Conservation (phyloP, 2,329 filamentous ascomycete species). For the Decorospora gaudefroyi region DNA sequence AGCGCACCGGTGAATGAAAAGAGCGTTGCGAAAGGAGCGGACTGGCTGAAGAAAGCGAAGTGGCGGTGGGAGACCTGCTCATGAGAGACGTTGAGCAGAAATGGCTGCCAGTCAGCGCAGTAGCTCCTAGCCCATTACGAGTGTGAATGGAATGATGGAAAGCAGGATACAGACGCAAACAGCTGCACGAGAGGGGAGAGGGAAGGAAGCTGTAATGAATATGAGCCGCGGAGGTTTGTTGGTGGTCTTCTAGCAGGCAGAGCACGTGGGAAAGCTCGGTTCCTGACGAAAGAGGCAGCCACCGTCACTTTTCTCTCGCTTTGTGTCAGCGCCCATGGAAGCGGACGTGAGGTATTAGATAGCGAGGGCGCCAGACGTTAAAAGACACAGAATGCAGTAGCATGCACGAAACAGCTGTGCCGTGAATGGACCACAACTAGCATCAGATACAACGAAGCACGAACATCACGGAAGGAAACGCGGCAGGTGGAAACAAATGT, state of each 20-base stretch:
- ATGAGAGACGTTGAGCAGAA: conserved; percentile 28
- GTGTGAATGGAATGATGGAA: conserved; percentile 16
- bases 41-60: conserved; percentile 41
- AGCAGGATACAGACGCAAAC: conserved; percentile 22
- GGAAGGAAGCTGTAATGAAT: conserved; percentile 33
- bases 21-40: conserved; percentile 46
- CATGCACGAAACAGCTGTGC: not conserved
- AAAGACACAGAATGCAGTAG: not conserved
- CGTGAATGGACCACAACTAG: too few relatives aligned
- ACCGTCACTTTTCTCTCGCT: conserved; percentile 64
- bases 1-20: conserved; percentile 31
- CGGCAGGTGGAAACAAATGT: not conserved
- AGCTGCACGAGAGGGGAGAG: conserved; percentile 18
- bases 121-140: conserved; percentile 28
- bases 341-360: conserved; percentile 69
- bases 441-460: too few relatives aligned
- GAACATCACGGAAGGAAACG: not conserved
- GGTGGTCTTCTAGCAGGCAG: conserved; percentile 32
- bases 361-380: conserved; percentile 58
- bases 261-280: conserved; percentile 40
- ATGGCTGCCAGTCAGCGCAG: conserved; percentile 34
- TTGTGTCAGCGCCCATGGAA: conserved; percentile 67
- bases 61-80: conserved; percentile 29
- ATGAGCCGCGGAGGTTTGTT: conserved; percentile 37
- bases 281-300: conserved; percentile 40